A percentile compares a stretch with the other conserved stretches of the same genome.
These are phyloP conservation scores for Podila minutissima DNA, from an alignment of 192 early-diverging fungal genomes.

Conservation along the genomic window DNA sequence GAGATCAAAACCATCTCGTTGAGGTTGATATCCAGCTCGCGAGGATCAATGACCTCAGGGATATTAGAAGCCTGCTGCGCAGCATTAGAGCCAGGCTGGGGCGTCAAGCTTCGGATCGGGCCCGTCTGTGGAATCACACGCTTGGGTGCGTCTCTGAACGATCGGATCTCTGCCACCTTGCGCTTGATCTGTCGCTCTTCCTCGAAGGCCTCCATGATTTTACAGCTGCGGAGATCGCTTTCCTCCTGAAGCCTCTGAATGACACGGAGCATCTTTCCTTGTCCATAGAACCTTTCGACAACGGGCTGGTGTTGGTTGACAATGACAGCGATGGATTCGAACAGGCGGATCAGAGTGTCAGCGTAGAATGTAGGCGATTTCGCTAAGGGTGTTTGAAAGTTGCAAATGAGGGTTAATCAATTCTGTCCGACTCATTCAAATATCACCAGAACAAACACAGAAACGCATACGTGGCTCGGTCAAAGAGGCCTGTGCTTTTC, in stretches of 20 bases:
- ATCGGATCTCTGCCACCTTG: conserved; percentile 64
- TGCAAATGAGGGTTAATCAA: not conserved
- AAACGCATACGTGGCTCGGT: conserved; percentile 49
- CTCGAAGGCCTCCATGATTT: conserved; percentile 82
- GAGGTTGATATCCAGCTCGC: conserved; percentile 83
- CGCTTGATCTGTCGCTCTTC: conserved; percentile 71
- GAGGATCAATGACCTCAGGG: conserved; percentile 68
- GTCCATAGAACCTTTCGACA: conserved; percentile 87
- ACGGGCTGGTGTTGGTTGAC: conserved; percentile 89
- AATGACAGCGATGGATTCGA: conserved; percentile 89
- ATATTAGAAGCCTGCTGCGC: conserved; percentile 12
- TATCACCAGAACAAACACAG: not conserved
- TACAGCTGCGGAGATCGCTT: conserved; percentile 78
- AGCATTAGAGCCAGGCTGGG: conserved; percentile 20
- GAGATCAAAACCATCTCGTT: conserved; percentile 85
- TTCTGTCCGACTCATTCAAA: not conserved
- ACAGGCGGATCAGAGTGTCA: conserved; percentile 82
- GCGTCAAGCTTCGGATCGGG: conserved; percentile 38
- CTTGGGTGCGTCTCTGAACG: conserved; percentile 52
- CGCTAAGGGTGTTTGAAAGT: conserved; percentile 15
- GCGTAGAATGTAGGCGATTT: conserved; percentile 73
- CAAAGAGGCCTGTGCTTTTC: conserved; percentile 78
- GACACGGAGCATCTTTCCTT: conserved; percentile 87
- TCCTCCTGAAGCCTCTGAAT: conserved; percentile 92
- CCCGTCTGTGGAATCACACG: conserved; percentile 11